Evolutionary conservation across 2,329 filamentous ascomycete species (phyloP).

Genomic region (Polychaeton citri): DNA sequence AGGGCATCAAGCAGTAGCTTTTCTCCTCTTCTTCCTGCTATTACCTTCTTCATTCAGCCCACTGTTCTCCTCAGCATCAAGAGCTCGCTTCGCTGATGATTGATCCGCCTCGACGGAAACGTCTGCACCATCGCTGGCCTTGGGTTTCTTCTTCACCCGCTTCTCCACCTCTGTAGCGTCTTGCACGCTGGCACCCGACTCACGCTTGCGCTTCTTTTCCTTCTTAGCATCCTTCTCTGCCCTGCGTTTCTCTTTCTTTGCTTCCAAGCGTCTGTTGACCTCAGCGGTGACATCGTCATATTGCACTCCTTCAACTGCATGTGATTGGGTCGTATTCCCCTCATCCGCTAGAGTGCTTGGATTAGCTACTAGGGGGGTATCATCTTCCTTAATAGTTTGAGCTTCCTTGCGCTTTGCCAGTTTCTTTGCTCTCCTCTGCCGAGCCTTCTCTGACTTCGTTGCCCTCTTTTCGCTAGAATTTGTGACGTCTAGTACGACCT

Average conservation of each 20-base stretch:
- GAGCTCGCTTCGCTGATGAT: neutral
- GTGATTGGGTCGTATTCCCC: neutral
- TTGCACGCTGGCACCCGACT: neutral
- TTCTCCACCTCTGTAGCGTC: neutral
- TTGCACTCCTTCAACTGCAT: neutral
- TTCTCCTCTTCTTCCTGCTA: neutral
- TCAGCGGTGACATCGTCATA: neutral
- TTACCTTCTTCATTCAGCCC: neutral
- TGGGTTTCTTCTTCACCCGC: slow-evolving; percentile 4
- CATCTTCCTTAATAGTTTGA: too few relatives aligned
- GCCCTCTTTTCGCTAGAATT: too few relatives aligned
- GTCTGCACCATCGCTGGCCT: neutral
- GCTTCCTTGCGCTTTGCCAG: too few relatives aligned
- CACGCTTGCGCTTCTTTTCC: neutral
- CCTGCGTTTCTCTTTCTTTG: neutral
- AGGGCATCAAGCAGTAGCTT: too few relatives aligned
- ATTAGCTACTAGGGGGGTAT: too few relatives aligned
- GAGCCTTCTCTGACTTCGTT: too few relatives aligned
- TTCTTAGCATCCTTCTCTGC: neutral
- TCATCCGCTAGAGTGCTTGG: too few relatives aligned
- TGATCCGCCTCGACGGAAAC: neutral
- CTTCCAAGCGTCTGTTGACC: neutral
- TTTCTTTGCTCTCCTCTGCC: too few relatives aligned
- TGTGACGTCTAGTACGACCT: too few relatives aligned
- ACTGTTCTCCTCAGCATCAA: neutral